A percentile compares a stretch with the other conserved stretches of the same genome.
Conservation (phyloP, 805 yeast genomes). For the Candida ponderosae region DNA sequence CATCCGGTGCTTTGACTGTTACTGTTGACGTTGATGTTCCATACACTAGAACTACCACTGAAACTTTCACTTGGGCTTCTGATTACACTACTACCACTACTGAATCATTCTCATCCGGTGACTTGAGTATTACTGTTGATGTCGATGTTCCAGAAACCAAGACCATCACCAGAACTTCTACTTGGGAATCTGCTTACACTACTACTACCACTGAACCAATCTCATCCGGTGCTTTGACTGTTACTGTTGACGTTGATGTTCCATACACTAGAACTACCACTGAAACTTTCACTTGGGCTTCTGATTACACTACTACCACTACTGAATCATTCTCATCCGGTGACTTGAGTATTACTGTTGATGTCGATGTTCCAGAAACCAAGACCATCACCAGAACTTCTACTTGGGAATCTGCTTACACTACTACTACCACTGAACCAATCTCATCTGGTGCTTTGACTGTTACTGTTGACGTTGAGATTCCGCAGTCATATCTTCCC, state of each 20-base stretch:
- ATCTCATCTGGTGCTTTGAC: constrained; percentile 1
- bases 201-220: constrained; percentile 17
- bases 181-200: background rate
- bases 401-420: background rate
- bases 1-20: constrained; percentile 1
- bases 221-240: constrained; percentile 12
- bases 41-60: background rate
- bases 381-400: background rate
- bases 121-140: background rate
- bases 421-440: constrained; percentile 1
- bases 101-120: constrained; percentile 1
- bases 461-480: no score
- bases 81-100: background rate
- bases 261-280: constrained; percentile 3
- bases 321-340: constrained; percentile 5
- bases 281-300: constrained; percentile 1
- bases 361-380: constrained; percentile 6
- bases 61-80: background rate
- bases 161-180: background rate
- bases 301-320: constrained; percentile 5
- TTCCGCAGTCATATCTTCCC: no score
- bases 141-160: background rate
- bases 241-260: constrained; percentile 4
- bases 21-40: constrained; percentile 3
- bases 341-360: constrained; percentile 6